Percentiles rank a stretch among this genome's conserved stretches.
These are phyloP conservation scores for Fusarium secorum DNA, from an alignment of 2,329 filamentous ascomycete species.

Conservation along the genomic window DNA sequence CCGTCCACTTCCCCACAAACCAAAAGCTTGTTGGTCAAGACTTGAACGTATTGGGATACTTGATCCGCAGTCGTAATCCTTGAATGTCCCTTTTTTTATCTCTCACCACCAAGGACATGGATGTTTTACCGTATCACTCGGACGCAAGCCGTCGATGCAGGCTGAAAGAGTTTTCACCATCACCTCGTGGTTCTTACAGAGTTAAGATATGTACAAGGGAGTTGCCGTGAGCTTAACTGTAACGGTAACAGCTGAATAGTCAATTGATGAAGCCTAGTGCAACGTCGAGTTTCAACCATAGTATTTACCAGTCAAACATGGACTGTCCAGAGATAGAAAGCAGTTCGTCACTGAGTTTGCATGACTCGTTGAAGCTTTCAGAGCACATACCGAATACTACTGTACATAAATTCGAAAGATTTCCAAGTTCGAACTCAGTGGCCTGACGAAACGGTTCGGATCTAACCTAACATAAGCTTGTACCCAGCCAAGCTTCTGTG, in stretches of 20 bases:
- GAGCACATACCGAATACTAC: background rate
- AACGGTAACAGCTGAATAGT: background rate
- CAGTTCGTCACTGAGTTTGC: background rate
- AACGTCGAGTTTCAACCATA: background rate
- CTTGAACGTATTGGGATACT: conserved; percentile 25
- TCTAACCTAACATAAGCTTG: conserved; percentile 3
- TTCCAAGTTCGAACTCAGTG: background rate
- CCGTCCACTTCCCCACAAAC: conserved; percentile 34
- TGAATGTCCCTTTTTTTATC: conserved; percentile 22
- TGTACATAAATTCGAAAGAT: background rate
- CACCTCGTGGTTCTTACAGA: background rate
- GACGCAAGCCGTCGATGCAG: background rate
- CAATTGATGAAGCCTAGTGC: background rate
- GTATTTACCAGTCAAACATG: background rate
- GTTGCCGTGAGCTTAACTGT: background rate
- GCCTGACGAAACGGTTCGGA: conserved; percentile 3
- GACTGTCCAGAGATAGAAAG: background rate
- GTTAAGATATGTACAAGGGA: background rate
- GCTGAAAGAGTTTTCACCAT: background rate
- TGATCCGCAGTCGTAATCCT: conserved; percentile 28
- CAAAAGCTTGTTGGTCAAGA: conserved; percentile 32
- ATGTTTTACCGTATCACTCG: background rate
- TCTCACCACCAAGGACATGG: conserved; percentile 13
- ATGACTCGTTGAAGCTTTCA: background rate
- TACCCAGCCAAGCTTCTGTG: conserved; percentile 11